Base-by-base conservation (phyloP, 2,329 filamentous ascomycete genomes). In the Phialophora macrospora region DNA sequence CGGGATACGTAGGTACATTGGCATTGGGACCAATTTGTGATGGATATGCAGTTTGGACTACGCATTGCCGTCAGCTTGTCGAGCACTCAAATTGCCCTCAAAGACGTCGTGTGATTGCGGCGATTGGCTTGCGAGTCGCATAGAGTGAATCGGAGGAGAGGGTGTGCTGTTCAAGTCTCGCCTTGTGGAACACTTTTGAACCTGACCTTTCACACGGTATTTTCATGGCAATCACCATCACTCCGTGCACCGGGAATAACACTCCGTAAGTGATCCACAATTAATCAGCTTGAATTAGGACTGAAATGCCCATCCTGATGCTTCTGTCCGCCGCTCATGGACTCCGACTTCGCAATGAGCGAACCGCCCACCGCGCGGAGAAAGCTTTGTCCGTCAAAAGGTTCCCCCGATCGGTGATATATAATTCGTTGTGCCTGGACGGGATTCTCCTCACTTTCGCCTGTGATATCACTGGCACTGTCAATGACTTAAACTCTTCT, bases 261-360 rank as follows among this genome's bases (percentile, higher is more conserved):
- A n/a, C 6, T 44, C 14, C 32, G 32, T 34, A 34, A 11, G 11
- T 34, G 32, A 34, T 11, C 9, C 32, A 2, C 12, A n/a, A 44
- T 1, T 1, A 44, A 44, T n/a, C 7, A 8, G 38, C 14, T 8
- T n/a, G 38, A 44, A 20, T 5, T 5, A 44, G 5, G 1, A 5
- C 17, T n/a, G 1, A 8, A 20, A 44, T n/a, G 38, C 38, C 32
- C 1, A n/a, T 6, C 2, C 14, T 44, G 38, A 44, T 4, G 38
- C 17, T 44, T 5, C 38, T 44, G 14, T 44, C 17, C 38, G 38
- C 38, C 38, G 38, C 6, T 17, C 6, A 8, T 44, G 38, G 52
- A 55, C 52, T 55, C 52, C 52, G 52, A 55, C 28, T 55, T 55
- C 52, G 52, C 52, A 55, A 55, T 30, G 52, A 20, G 14, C 38